Evolutionary conservation across 768 basidiomycete genomes (phyloP), one percentile per base, ranked within the genome.

Genomic region (Hericium rajendrae): DNA sequence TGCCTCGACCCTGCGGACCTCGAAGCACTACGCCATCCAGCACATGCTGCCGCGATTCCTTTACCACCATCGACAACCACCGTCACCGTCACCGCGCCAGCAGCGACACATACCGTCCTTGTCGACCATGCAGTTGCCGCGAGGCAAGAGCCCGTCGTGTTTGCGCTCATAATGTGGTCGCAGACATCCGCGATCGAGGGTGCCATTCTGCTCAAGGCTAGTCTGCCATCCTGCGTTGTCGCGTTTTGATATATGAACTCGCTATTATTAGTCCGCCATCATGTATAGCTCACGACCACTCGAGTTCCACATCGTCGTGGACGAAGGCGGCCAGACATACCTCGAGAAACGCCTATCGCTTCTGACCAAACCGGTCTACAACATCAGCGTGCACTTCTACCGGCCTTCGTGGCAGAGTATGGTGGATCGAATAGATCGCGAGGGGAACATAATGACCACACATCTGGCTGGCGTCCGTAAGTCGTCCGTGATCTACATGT

Each of bases 391-490:
- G 2, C 70, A 70, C 28, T 79, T 76, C 60, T 75, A 79, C 52
- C 70, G 69, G 20, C 70, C 74, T 2, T 65, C 74, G 11, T 69
- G 67, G 67, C 68, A 76, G 53, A 66, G 62, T 50, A 78, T 80
- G 74, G 54, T 67, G 22, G 74, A 72, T 52, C 73, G 78, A 46
- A 66, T 78, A 13, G 67, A 73, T 6, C 72, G 78, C 20, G 78
- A 79, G 63, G 78, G 78, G 28, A 67, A 72, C 0, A 73, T 80
- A 46, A 61, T 63, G 28, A 73, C 76, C 4, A 76, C 76, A 53
- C 78, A 80, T 60, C 72, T 75, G 26, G 75, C 78, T 54, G 78
- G 78, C 39, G 65, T 73, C 53, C 72, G 77, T 80, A 60, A 61
- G 78, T 77, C 10, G 4, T 26, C 26, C 26, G 26, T 26, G 26